These are phyloP conservation scores for Daldinia childiae DNA, from an alignment of 495 filamentous ascomycete genomes.

Conservation along the genomic window DNA sequence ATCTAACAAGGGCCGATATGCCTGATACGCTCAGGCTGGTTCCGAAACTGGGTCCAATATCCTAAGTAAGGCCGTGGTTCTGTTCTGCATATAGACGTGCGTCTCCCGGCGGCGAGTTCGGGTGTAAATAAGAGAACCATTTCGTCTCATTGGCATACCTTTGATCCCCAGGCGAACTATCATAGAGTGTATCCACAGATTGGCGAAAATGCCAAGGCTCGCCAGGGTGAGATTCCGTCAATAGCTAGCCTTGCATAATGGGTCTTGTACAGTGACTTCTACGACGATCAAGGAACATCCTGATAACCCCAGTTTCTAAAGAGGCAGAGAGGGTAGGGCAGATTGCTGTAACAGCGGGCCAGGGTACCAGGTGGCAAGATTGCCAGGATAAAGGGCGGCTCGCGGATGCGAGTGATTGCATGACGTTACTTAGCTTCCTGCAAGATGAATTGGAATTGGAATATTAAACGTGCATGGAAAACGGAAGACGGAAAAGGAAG, in stretches of 20 bases:
- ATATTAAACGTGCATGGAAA: constrained; percentile 18
- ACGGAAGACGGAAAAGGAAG: constrained; percentile 20
- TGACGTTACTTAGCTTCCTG: constrained; percentile 14
- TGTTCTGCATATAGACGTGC: constrained; percentile 12
- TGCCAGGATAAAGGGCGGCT: constrained; percentile 19
- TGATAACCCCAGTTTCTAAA: constrained; percentile 1
- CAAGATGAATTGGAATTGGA: constrained; percentile 4
- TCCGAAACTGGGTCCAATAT: constrained; percentile 16
- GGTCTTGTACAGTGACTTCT: constrained; percentile 40
- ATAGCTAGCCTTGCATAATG: constrained; percentile 2
- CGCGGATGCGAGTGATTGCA: constrained; percentile 27
- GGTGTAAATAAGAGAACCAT: background rate
- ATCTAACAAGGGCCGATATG: constrained; percentile 40
- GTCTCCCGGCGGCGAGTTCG: constrained; percentile 17
- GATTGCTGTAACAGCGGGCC: constrained; percentile 7
- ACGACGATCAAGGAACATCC: constrained; percentile 32
- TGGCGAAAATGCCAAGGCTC: constrained; percentile 28
- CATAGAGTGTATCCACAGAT: constrained; percentile 34
- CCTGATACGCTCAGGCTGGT: constrained; percentile 19
- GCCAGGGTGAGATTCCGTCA: constrained; percentile 2
- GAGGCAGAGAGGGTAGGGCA: constrained; percentile 24
- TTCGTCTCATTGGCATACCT: constrained; percentile 23
- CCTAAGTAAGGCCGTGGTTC: constrained; percentile 4
- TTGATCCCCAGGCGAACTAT: constrained; percentile 1
- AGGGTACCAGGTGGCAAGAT: constrained; percentile 39